Base-by-base conservation (phyloP, 331 rosid species). In the Quercus phellos region DNA sequence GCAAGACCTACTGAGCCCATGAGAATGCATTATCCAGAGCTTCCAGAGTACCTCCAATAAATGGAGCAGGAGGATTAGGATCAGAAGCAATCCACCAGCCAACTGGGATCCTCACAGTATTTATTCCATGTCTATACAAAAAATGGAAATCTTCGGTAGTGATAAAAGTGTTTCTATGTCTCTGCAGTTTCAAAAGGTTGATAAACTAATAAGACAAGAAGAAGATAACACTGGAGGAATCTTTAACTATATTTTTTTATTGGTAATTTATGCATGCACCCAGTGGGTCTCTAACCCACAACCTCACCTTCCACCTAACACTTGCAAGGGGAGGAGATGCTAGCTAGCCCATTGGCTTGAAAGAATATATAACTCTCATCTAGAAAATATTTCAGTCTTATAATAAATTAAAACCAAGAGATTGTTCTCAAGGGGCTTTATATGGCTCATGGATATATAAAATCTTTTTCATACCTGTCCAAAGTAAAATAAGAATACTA, bases 61-160 rank as follows among this genome's bases (percentile, higher is more conserved):
- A 94, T 18, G 99, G 99, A 76, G 87, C 73, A 0, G 95, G 99
- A 87, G 97, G 97, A 90, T 94, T 89, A 46, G 99, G 97, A 85
- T 94, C 97, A 82, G 72, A 92, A 77, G 99, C 96, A 86, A 92
- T 92, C 97, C 99, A 90, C 97, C 97, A 94, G 68, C 97, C 99
- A 81, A 94, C 97, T 17, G 97, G 99, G 66, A 92, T 92, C 87
- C 99, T 90, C 84, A 89, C 99, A 3, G 99, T 86, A 81, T 94
- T 94, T 82, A 94, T 88, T 84, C 97, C 95, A 78, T 88, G 94
- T 85, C 88, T 85, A 77, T 81, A 74, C 79, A 94, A 90, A 92
- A 94, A 94, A 61, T 73, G 78, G 88, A 94, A 94, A 89, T 94
- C 97, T 66, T 86, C 94, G 46, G 78, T 16, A n/a, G 89, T 86